These are phyloP conservation scores for Cytauxzoon felis DNA, from an alignment of 169 alveolate species.

Conservation along the genomic window DNA sequence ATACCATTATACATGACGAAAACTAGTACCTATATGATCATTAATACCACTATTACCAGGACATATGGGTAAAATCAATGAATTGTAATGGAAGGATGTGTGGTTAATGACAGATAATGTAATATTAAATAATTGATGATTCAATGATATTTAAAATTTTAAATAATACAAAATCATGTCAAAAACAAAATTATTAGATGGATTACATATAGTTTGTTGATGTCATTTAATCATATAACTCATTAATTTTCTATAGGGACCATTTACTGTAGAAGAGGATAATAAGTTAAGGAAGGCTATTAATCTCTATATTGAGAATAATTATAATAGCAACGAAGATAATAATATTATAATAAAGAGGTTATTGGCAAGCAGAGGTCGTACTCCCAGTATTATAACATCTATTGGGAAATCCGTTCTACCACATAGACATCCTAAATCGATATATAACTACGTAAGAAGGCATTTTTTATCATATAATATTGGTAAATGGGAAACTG, in stretches of 20 bases:
- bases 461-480: slow-evolving; percentile 18
- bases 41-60: too few species aligned
- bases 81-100: too few species aligned
- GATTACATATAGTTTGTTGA: too few species aligned
- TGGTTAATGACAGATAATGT: too few species aligned
- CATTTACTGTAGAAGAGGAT: slow-evolving; percentile 44
- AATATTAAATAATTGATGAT: too few species aligned
- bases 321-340: neutral
- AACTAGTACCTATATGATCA: too few species aligned
- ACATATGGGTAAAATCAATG: too few species aligned
- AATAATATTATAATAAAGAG: slow-evolving; percentile 14
- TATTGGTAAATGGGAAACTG: slow-evolving; percentile 32
- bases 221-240: too few species aligned
- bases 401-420: slow-evolving; percentile 8
- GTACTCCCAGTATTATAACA: slow-evolving; percentile 2
- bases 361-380: slow-evolving; percentile 18
- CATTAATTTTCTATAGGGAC: slow-evolving; percentile 47
- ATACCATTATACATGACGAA: too few species aligned
- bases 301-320: slow-evolving; percentile 12
- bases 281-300: slow-evolving; percentile 7
- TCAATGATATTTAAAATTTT: too few species aligned
- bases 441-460: slow-evolving; percentile 45
- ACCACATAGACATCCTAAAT: slow-evolving; percentile 52
- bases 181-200: too few species aligned
- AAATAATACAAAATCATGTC: too few species aligned